Percentiles rank a stretch among this genome's conserved stretches.
phyloP scores from a whole-genome alignment of 2,329 filamentous ascomycete genomes.

The Fusarium proliferatum region DNA sequence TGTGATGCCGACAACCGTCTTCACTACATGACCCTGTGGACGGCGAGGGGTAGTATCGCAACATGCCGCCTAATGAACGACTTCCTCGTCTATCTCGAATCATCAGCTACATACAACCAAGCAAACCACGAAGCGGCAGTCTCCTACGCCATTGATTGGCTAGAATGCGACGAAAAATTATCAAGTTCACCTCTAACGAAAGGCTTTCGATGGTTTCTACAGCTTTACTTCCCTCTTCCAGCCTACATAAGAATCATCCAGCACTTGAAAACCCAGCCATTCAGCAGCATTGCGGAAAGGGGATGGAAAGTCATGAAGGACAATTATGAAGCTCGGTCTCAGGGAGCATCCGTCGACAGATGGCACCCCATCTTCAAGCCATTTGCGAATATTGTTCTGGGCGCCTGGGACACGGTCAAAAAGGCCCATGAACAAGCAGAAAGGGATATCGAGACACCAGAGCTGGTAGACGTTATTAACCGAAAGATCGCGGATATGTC shows the following conservation, averaged over 20 bases:
- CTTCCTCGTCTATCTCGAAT: conserved; percentile 48
- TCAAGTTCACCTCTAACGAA: conserved; percentile 45
- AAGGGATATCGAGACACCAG: neutral
- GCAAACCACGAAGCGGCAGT: conserved; percentile 46
- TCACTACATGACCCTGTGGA: conserved; percentile 56
- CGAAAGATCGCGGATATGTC: neutral
- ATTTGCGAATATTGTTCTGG: conserved; percentile 1
- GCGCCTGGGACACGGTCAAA: neutral
- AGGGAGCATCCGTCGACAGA: neutral
- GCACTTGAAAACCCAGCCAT: conserved; percentile 40
- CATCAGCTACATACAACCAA: conserved; percentile 42
- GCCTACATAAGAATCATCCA: conserved; percentile 55
- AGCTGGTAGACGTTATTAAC: neutral
- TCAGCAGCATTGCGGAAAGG: neutral
- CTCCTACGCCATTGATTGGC: conserved; percentile 47
- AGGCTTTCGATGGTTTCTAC: conserved; percentile 52
- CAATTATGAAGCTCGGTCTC: neutral
- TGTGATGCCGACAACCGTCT: conserved; percentile 54
- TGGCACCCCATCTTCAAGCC: neutral
- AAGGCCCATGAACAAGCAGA: neutral
- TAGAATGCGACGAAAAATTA: conserved; percentile 53
- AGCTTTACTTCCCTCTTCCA: conserved; percentile 53
- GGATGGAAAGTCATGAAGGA: conserved; percentile 9
- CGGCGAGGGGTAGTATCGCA: conserved; percentile 55
- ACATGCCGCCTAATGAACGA: conserved; percentile 62